Evolutionary conservation across 371 early-diverging fungal genomes (phyloP).

Genomic region (Rhizopus stolonifer): DNA sequence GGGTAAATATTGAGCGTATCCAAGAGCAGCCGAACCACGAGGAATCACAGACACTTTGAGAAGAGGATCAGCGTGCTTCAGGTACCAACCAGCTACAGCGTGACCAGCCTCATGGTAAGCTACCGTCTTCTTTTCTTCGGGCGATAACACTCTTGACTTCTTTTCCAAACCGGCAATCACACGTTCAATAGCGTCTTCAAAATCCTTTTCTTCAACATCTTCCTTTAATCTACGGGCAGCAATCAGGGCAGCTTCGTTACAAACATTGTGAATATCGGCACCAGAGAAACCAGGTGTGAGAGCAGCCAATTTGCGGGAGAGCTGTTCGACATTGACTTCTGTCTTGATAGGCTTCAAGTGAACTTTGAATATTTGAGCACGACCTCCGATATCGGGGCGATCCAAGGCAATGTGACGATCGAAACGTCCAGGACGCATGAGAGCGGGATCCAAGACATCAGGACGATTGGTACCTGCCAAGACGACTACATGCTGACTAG

Average conservation of each 20-base stretch:
- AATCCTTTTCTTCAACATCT: constrained; percentile 82
- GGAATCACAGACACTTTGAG: constrained; percentile 98
- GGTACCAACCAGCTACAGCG: constrained; percentile 98
- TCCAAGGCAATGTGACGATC: constrained; percentile 98
- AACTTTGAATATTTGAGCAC: constrained; percentile 95
- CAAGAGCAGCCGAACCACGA: constrained; percentile 93
- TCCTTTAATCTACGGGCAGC: constrained; percentile 86
- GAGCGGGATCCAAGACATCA: constrained; percentile 89
- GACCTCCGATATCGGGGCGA: constrained; percentile 92
- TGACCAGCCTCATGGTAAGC: constrained; percentile 99
- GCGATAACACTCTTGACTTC: constrained; percentile 92
- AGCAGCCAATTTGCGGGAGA: constrained; percentile 73
- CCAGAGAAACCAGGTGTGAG: constrained; percentile 98
- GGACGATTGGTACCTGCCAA: constrained; percentile 93
- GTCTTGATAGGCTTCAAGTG: constrained; percentile 94
- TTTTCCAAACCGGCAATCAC: constrained; percentile 98
- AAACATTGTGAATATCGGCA: constrained; percentile 97
- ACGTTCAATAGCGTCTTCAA: constrained; percentile 97
- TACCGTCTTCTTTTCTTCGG: constrained; percentile 98
- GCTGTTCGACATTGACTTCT: constrained; percentile 70
- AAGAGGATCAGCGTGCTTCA: constrained; percentile 93
- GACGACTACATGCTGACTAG: constrained; percentile 91
- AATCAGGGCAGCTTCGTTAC: constrained; percentile 99
- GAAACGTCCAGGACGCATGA: constrained; percentile 97
- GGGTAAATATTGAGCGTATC: constrained; percentile 98